A percentile compares a stretch with the other conserved stretches of the same genome.
These are phyloP conservation scores for Pseudogymnoascus pannorum DNA, from an alignment of 2,329 filamentous ascomycete species.

Conservation along the genomic window DNA sequence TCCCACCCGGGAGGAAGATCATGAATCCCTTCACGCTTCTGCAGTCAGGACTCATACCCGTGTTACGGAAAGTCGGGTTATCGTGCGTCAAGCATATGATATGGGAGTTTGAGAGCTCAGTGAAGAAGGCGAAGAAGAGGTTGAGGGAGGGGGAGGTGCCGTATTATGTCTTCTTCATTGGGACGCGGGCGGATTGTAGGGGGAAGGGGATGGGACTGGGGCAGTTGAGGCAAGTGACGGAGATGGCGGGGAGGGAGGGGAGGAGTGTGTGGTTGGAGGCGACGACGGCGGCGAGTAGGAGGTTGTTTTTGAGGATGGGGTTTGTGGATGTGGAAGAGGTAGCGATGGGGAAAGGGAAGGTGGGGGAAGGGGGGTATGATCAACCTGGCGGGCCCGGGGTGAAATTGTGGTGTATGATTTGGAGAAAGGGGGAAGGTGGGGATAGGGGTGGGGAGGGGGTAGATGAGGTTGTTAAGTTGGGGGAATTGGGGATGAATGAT, in stretches of 20 bases:
- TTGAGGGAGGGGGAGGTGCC: slow-evolving; percentile 8
- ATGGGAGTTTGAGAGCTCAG: slow-evolving; percentile 10
- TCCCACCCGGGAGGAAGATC: slow-evolving; percentile 15
- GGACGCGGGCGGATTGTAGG: slow-evolving; percentile 9
- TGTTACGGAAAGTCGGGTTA: slow-evolving; percentile 18
- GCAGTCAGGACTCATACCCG: slow-evolving; percentile 14
- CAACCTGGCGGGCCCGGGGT: not conserved
- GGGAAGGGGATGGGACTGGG: slow-evolving; percentile 12
- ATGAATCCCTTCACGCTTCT: slow-evolving; percentile 17
- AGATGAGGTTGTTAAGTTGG: not conserved
- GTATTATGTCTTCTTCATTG: slow-evolving; percentile 21
- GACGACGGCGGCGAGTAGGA: slow-evolving; percentile 13
- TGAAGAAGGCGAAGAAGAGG: not conserved
- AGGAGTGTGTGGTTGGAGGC: slow-evolving; percentile 20
- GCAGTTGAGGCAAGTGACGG: slow-evolving; percentile 15
- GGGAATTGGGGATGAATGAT: not conserved
- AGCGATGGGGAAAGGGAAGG: slow-evolving; percentile 16
- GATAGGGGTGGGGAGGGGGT: not conserved
- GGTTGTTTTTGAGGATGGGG: slow-evolving; percentile 16
- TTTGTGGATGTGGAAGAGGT: slow-evolving; percentile 17
- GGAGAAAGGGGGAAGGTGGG: not conserved
- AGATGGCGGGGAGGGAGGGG: slow-evolving; percentile 11
- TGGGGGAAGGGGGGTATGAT: not conserved
- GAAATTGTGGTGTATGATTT: not conserved
- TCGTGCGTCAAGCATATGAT: slow-evolving; percentile 15